Evolutionary conservation across 306 rosid species (phyloP).

Genomic region (Pyrus communis): DNA sequence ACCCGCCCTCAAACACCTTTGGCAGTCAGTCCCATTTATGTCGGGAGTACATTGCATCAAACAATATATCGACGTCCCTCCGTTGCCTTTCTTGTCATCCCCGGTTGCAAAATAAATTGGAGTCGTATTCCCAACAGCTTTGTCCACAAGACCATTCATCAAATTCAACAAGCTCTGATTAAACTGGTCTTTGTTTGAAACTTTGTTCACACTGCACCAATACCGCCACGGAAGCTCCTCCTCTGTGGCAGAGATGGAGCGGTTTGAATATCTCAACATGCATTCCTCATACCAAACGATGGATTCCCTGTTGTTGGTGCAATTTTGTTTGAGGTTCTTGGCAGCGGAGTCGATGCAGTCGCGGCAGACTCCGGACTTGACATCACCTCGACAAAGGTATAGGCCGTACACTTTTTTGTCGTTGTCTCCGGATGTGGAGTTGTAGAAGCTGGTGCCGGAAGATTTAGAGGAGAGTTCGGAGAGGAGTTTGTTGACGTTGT

Average conservation of each 20-base stretch:
- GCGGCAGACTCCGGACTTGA: conserved; percentile 19
- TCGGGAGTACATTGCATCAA: conserved; percentile 24
- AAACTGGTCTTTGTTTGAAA: not conserved
- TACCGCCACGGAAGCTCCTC: conserved; percentile 1
- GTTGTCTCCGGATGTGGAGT: conserved; percentile 9
- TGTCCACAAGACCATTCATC: not conserved
- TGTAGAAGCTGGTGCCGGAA: conserved; percentile 2
- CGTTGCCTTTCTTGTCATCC: not conserved
- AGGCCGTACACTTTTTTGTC: conserved; percentile 24
- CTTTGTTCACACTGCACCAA: conserved; percentile 1
- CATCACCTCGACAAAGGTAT: conserved; percentile 49
- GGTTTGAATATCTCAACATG: conserved; percentile 39
- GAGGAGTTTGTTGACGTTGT: not conserved
- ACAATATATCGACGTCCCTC: not conserved
- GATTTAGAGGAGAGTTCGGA: conserved; percentile 12
- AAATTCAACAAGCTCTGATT: not conserved
- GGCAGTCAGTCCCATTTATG: not conserved
- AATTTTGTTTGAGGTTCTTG: not conserved
- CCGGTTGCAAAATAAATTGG: not conserved
- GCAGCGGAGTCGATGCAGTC: conserved; percentile 33
- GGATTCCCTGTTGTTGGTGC: conserved; percentile 24
- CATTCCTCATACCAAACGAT: conserved; percentile 47
- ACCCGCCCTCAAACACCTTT: not conserved
- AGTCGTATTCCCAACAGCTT: not conserved
- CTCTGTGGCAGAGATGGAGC: conserved; percentile 12